A percentile compares a stretch with the other conserved stretches of the same genome.
phyloP scores from a whole-genome alignment of 495 filamentous ascomycete species.

The Penicillium arizonense region DNA sequence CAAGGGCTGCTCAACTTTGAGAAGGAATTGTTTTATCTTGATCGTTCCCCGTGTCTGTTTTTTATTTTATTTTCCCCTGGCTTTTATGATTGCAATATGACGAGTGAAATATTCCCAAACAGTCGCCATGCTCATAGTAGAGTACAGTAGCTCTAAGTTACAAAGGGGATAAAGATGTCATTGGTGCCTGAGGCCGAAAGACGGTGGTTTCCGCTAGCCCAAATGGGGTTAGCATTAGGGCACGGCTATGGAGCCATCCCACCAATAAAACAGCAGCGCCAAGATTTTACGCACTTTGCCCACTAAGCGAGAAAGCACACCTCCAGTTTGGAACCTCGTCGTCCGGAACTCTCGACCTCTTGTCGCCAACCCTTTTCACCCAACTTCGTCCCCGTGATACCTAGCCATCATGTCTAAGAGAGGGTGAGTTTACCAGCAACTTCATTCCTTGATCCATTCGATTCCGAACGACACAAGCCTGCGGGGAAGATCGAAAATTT shows the following conservation, averaged over 20 bases:
- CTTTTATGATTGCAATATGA: slow-evolving; percentile 10
- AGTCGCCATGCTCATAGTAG: background rate
- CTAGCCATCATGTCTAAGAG: slow-evolving; percentile 57
- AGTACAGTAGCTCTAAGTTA: background rate
- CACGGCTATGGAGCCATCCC: slow-evolving; percentile 14
- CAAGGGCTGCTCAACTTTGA: background rate
- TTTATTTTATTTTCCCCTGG: slow-evolving; percentile 1
- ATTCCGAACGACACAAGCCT: slow-evolving; percentile 8
- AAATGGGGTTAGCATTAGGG: slow-evolving; percentile 40
- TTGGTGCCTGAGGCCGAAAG: slow-evolving; percentile 10
- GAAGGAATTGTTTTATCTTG: slow-evolving; percentile 5
- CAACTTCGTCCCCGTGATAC: slow-evolving; percentile 42
- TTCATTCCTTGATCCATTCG: slow-evolving; percentile 11
- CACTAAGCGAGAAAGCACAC: slow-evolving; percentile 50
- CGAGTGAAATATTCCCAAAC: background rate
- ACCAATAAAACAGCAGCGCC: slow-evolving; percentile 32
- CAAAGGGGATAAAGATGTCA: background rate
- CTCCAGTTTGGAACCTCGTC: slow-evolving; percentile 8
- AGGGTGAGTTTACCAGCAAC: slow-evolving; percentile 42
- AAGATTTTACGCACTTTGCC: slow-evolving; percentile 46
- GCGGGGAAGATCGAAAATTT: slow-evolving; percentile 14
- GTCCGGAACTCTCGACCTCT: slow-evolving; percentile 34
- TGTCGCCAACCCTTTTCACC: slow-evolving; percentile 40
- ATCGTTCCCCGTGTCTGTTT: slow-evolving; percentile 4
- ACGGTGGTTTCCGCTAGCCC: background rate